A percentile compares a stretch with the other conserved stretches of the same genome.
Evolutionary conservation across 805 yeast species (phyloP).

Genomic region (Candida orba): DNA sequence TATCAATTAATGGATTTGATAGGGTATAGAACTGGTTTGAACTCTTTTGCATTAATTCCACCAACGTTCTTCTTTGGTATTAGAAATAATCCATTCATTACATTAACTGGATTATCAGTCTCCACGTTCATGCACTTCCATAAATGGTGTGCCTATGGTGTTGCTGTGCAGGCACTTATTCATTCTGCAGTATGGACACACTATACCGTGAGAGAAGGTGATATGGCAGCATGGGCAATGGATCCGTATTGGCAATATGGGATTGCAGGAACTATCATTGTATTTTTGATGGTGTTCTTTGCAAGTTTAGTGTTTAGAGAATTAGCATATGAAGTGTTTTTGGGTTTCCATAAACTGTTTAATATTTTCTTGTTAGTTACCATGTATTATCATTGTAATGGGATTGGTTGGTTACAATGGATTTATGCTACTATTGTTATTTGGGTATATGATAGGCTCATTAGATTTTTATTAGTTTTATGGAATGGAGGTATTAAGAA

Average conservation of each 20-base stretch:
- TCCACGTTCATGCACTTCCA: slow-evolving; percentile 58
- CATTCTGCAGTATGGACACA: slow-evolving; percentile 54
- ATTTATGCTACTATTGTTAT: slow-evolving; percentile 49
- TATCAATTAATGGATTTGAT: slow-evolving; percentile 30
- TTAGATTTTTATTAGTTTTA: slow-evolving; percentile 47
- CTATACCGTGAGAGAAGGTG: slow-evolving; percentile 35
- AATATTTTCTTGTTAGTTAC: slow-evolving; percentile 47
- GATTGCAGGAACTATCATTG: slow-evolving; percentile 37
- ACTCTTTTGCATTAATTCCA: slow-evolving; percentile 50
- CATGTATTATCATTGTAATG: slow-evolving; percentile 54
- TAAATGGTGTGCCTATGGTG: slow-evolving; percentile 54
- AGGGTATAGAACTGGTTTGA: slow-evolving; percentile 48
- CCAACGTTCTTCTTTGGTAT: slow-evolving; percentile 57
- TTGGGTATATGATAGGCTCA: slow-evolving; percentile 63
- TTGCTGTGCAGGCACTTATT: slow-evolving; percentile 40
- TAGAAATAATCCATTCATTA: slow-evolving; percentile 61
- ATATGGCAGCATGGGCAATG: slow-evolving; percentile 34
- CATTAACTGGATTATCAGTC: slow-evolving; percentile 50
- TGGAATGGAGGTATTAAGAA: slow-evolving; percentile 52
- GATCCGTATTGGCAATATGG: slow-evolving; percentile 44
- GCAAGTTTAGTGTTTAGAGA: slow-evolving; percentile 46
- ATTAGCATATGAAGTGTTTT: slow-evolving; percentile 51
- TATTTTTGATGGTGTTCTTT: slow-evolving; percentile 39
- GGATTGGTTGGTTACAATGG: slow-evolving; percentile 44
- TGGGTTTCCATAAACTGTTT: slow-evolving; percentile 48